These are phyloP conservation scores for Macrotyloma uniflorum DNA, from an alignment of 306 rosid species.

Conservation along the genomic window DNA sequence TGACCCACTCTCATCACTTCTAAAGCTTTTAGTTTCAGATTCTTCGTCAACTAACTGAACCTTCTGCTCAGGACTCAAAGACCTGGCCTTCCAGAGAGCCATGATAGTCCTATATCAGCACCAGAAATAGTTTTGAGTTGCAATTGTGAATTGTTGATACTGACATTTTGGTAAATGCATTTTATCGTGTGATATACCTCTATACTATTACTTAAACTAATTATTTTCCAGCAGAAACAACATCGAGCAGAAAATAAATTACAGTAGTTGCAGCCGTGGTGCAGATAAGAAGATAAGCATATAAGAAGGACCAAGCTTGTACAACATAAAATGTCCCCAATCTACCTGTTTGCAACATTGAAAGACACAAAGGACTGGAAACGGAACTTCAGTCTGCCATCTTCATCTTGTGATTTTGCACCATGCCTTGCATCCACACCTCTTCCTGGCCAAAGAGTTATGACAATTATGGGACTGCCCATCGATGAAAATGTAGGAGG, in stretches of 20 bases:
- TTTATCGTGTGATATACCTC: no score
- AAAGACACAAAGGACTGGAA: slow-evolving; percentile 96
- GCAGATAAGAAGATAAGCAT: slow-evolving; percentile 11
- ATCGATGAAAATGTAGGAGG: slow-evolving; percentile 88
- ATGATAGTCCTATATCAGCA: slow-evolving; percentile 76
- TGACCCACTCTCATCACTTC: slow-evolving; percentile 74
- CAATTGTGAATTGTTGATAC: background rate
- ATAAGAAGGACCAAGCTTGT: slow-evolving; percentile 26
- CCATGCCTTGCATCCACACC: slow-evolving; percentile 92
- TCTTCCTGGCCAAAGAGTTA: slow-evolving; percentile 82
- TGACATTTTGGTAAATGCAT: no score
- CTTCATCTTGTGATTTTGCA: slow-evolving; percentile 82
- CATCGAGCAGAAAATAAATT: background rate
- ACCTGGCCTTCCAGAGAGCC: slow-evolving; percentile 96
- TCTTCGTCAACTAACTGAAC: slow-evolving; percentile 85
- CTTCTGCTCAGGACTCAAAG: slow-evolving; percentile 92
- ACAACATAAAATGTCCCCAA: slow-evolving; percentile 13
- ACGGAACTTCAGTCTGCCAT: slow-evolving; percentile 92
- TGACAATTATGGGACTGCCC: slow-evolving; percentile 86
- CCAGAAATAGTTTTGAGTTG: slow-evolving; percentile 30
- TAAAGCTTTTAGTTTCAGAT: slow-evolving; percentile 62
- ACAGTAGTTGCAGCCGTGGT: slow-evolving; percentile 1
- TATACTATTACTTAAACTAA: no score
- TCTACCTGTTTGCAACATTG: slow-evolving; percentile 87
- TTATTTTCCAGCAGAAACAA: no score